Base-by-base conservation (phyloP, 2,329 filamentous ascomycete genomes). In the Hymenoscyphus fructigenus region DNA sequence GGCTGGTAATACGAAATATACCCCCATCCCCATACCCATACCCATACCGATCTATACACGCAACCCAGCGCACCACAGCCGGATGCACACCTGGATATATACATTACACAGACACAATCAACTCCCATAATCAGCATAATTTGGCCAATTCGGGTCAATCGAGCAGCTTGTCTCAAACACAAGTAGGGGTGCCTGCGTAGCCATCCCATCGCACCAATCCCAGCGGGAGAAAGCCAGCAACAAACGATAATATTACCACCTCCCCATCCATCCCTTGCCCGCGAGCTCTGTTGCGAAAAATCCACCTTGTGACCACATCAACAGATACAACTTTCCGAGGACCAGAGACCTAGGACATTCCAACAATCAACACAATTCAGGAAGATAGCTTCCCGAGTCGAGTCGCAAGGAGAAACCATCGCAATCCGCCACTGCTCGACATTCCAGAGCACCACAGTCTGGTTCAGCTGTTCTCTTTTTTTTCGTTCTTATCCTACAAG, bases 271-370 rank as follows among this genome's bases (percentile, higher is more conserved):
- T 61, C 20, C 41, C 47, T 34, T 44, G 26, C 36, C 38, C 41
- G 14, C 34, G 59, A 34, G 28, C 58, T 29, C 32, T 53, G 20
- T 34, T 60, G 61, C 62, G 63, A 66, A 65, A 66, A 67, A 64
- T 65, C 65, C 62, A 62, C 62, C 67, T 66, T 67, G 68, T 70
- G 69, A 71, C 70, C 68, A 65, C 67, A 41, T 64, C 57, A 53
- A 53, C 47, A 53, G 47, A 53, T 50, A 50, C 44, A 53, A 26
- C 47, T 53, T 53, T 38, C 36, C 36, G 36, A 38, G 36, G 36
- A 38, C 36, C 36, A 38, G 36, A 38, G 36, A 38, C 20, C n/a
- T 10, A 53, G 20, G 47, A 53, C 47, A 26, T 53, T 60, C 59
- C 59, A 47, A 12, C 36, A 15, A 47, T 23, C 47, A 26, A 23